Evolutionary conservation across 2,329 filamentous ascomycete species (phyloP).

Genomic region (Sclerotinia borealis): DNA sequence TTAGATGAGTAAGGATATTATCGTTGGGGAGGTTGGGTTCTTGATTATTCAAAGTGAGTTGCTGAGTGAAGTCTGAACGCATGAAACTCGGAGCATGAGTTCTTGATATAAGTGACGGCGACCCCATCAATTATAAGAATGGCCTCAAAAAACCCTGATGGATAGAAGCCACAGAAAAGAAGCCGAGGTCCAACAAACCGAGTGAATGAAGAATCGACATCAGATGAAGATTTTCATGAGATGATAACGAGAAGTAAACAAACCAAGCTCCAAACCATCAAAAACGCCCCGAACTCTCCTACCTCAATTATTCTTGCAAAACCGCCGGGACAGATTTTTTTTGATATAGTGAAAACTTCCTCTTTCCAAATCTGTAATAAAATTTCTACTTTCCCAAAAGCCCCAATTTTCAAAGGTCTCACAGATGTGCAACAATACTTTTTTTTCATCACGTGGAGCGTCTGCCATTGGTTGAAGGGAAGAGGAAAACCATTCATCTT

Average conservation of each 20-base stretch:
- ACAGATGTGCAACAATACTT: not conserved
- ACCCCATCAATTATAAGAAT: not conserved
- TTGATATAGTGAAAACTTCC: not conserved
- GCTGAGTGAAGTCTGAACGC: not conserved
- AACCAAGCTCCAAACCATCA: not conserved
- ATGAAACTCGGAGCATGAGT: not conserved
- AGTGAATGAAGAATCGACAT: not conserved
- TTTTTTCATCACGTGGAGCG: not conserved
- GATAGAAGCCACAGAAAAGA: not conserved
- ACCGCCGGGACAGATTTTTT: not conserved
- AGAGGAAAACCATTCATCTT: not conserved
- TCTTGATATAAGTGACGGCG: not conserved
- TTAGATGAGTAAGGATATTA: not conserved
- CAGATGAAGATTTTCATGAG: not conserved
- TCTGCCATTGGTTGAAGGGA: not conserved
- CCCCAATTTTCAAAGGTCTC: not conserved
- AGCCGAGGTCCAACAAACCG: not conserved
- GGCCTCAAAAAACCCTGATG: not conserved
- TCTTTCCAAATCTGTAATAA: not conserved
- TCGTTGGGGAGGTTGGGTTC: not conserved
- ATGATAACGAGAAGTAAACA: not conserved
- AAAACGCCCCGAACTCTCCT: not conserved
- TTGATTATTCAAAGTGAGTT: not conserved
- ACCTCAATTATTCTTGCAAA: not conserved
- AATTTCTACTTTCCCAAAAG: not conserved